A percentile compares a stretch with the other conserved stretches of the same genome.
Conservation (phyloP, 208 protist genomes). For the Acanthamoeba sp. region DNA sequence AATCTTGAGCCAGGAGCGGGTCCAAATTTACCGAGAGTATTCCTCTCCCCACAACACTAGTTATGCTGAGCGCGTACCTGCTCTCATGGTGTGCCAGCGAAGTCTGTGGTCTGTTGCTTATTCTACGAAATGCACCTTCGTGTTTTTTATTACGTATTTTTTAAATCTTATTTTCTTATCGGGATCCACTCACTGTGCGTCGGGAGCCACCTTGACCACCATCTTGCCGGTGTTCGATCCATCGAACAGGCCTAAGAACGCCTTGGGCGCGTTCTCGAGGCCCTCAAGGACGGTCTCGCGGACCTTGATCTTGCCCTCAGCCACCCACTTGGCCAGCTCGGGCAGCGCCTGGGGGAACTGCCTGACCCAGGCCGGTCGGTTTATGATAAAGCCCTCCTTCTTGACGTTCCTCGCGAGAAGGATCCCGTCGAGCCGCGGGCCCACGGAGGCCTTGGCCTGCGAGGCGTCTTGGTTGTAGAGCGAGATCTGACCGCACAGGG, state of each 20-base stretch:
- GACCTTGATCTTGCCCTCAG: conserved; percentile 8
- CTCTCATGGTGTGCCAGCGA: too few species aligned
- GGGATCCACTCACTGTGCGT: conserved; percentile 37
- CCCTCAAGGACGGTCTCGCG: conserved; percentile 51
- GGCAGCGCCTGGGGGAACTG: neutral
- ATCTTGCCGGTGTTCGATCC: conserved; percentile 65
- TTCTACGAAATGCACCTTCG: too few species aligned
- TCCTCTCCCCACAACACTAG: too few species aligned
- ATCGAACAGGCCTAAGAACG: conserved; percentile 25
- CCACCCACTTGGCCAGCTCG: neutral
- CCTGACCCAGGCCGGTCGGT: neutral
- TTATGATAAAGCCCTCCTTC: conserved; percentile 33
- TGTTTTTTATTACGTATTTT: too few species aligned
- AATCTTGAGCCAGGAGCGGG: too few species aligned
- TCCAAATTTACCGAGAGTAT: too few species aligned
- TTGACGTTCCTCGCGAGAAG: neutral
- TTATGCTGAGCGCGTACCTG: too few species aligned
- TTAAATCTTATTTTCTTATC: too few species aligned
- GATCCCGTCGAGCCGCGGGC: conserved; percentile 18
- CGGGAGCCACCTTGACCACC: conserved; percentile 49
- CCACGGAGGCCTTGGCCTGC: neutral
- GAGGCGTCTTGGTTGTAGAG: conserved; percentile 13
- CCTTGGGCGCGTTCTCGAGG: conserved; percentile 40
- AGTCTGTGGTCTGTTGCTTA: too few species aligned
- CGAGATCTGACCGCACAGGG: conserved; percentile 77